These are phyloP conservation scores for Solanum bulbocastanum DNA, from an alignment of 257 asterid genomes.

Conservation along the genomic window DNA sequence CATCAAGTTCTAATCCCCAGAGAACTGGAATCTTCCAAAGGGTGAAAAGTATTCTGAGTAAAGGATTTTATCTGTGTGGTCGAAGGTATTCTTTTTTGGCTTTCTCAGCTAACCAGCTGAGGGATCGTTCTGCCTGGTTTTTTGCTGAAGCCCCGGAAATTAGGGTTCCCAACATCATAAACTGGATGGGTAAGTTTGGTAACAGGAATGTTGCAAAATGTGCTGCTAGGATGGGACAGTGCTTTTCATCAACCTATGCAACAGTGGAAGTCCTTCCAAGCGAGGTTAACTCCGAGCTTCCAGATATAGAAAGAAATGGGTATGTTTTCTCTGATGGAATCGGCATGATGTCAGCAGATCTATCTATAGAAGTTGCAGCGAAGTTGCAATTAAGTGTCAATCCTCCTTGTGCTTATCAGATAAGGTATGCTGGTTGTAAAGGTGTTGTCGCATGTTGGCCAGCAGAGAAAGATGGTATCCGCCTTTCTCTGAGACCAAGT, in stretches of 20 bases:
- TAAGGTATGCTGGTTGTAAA: constrained; percentile 84
- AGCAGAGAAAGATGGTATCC: constrained; percentile 16
- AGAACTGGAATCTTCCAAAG: constrained; percentile 63
- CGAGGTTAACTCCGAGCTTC: constrained; percentile 23
- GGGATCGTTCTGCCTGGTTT: constrained; percentile 97
- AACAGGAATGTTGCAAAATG: constrained; percentile 66
- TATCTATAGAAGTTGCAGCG: constrained; percentile 65
- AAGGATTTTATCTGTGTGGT: constrained; percentile 74
- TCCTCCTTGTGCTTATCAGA: constrained; percentile 87
- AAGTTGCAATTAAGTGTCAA: constrained; percentile 44
- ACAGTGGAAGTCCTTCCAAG: constrained; percentile 60
- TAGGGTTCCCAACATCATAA: constrained; percentile 29
- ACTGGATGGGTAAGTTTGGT: constrained; percentile 83
- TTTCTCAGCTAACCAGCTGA: constrained; percentile 77
- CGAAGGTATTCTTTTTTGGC: constrained; percentile 76
- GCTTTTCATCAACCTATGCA: constrained; percentile 98
- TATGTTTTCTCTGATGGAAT: constrained; percentile 89
- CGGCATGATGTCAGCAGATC: constrained; percentile 66
- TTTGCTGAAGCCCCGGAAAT: constrained; percentile 51
- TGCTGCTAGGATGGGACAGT: constrained; percentile 97
- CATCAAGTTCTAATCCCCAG: constrained; percentile 30
- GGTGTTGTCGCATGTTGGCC: constrained; percentile 95
- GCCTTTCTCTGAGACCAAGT: constrained; percentile 55
- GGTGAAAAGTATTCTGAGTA: constrained; percentile 35
- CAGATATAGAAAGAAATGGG: constrained; percentile 50